A percentile compares a stretch with the other conserved stretches of the same genome.
Conservation (phyloP, 345 rosid genomes). For the Hibiscus trionum region DNA sequence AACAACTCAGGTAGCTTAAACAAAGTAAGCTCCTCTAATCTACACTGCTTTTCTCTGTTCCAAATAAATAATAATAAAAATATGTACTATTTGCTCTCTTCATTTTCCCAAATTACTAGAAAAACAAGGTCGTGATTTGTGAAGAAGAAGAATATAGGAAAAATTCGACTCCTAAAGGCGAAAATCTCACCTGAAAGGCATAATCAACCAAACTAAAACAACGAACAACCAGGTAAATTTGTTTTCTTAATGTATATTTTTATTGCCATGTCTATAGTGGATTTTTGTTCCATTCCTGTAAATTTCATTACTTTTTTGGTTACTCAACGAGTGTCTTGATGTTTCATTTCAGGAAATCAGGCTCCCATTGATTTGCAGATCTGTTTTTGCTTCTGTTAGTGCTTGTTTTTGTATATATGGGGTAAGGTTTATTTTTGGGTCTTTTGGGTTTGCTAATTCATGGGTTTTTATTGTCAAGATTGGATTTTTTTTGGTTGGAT, state of each 20-base stretch:
- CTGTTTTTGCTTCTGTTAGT: background rate
- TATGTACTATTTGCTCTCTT: background rate
- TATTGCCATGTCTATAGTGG: background rate
- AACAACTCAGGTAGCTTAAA: background rate
- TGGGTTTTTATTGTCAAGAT: background rate
- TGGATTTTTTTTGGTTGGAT: background rate
- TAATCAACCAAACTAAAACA: background rate
- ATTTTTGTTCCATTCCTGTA: background rate
- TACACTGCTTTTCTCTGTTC: background rate
- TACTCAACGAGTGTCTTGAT: background rate
- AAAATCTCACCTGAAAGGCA: background rate
- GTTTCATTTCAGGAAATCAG: slow-evolving; percentile 12
- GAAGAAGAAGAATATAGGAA: no score
- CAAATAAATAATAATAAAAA: background rate
- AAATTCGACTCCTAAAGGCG: background rate
- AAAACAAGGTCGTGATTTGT: no score
- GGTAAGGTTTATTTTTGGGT: background rate
- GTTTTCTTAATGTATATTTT: background rate
- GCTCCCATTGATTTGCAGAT: slow-evolving; percentile 8
- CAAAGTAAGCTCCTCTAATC: background rate
- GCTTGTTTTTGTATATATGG: slow-evolving; percentile 5
- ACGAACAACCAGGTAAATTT: slow-evolving; percentile 1
- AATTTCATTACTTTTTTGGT: background rate
- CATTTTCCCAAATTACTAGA: no score
- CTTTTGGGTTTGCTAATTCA: background rate